phyloP scores from a whole-genome alignment of 345 rosid species.

The Alliaria petiolata region DNA sequence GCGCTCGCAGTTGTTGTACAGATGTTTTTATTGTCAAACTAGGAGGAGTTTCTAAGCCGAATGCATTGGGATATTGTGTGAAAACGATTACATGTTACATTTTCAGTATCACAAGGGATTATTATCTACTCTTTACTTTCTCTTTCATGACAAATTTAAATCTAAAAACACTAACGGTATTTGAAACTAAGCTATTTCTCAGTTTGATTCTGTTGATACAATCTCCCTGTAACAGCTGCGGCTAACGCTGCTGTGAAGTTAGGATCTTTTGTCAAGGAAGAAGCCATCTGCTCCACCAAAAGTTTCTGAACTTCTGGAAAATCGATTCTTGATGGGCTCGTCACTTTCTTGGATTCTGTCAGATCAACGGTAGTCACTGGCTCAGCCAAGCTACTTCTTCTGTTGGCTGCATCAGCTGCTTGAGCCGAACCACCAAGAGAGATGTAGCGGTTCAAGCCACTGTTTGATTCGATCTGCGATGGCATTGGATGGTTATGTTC shows the following conservation, averaged over 20 bases:
- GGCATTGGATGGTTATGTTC: constrained; percentile 94
- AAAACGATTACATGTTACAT: constrained; percentile 20
- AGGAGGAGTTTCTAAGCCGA: constrained; percentile 16
- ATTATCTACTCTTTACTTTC: constrained; percentile 1
- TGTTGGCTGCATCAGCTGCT: constrained; percentile 42
- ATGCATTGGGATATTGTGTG: constrained; percentile 28
- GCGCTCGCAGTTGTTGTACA: constrained; percentile 23
- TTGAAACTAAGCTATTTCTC: constrained; percentile 37
- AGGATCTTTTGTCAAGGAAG: constrained; percentile 88
- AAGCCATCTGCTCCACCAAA: constrained; percentile 95
- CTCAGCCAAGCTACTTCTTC: constrained; percentile 41
- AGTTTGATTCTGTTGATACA: constrained; percentile 46
- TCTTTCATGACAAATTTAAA: neutral
- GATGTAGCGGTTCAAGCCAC: constrained; percentile 41
- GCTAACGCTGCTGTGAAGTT: constrained; percentile 94
- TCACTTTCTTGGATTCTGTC: constrained; percentile 26
- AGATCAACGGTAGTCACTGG: constrained; percentile 34
- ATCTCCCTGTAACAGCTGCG: constrained; percentile 86
- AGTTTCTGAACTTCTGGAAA: constrained; percentile 56
- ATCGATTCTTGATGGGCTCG: constrained; percentile 41
- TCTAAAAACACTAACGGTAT: constrained; percentile 17
- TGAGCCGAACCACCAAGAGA: constrained; percentile 23
- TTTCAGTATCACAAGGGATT: constrained; percentile 18
- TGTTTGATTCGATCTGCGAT: constrained; percentile 51
- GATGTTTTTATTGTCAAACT: constrained; percentile 17